Base-by-base conservation (phyloP, 345 rosid genomes). In the Pugionium dolabratum region DNA sequence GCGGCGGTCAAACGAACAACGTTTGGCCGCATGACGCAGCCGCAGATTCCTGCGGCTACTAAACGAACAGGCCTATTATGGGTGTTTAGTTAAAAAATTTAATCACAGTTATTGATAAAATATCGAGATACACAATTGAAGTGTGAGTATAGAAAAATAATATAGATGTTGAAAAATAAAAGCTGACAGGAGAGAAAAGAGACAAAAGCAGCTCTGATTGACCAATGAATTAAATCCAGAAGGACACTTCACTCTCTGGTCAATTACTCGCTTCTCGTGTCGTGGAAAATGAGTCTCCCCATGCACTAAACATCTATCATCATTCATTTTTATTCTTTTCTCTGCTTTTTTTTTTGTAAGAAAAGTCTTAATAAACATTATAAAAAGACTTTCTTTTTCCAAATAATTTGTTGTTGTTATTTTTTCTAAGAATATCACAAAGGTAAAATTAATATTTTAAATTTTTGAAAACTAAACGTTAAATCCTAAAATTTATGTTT, bases 201-300 rank as follows among this genome's bases (percentile, higher is more conserved):
- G 77, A 73, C 57, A 73, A 66, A 46, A 28, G 59, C 77, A 74
- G 73, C 73, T 67, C 67, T 67, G 59, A 39, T 61, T 46, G 69
- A 54, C 77, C 69, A 74, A 60, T 54, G 68, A 67, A 29, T 28
- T 29, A 71, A 7, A 8, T 39, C 42, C 42, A 39, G 6, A 36
- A 59, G 62, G 50, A 66, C 72, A 60, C 27, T 25, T 54, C 35
- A 62, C 64, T 54, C 73, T 74, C 29, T 54, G 58, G 77, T 67
- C 77, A 73, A 73, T 74, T 61, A 43, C 73, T 74, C 64, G 54
- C 69, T 74, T 74, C 73, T 57, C 64, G 77, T 74, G 64, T 67
- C 73, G 54, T 67, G 41, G 41, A 61, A 67, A 46, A 26, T 54
- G 35, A 34, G 59, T 67, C 68, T 59, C 45, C 69, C 73, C 0